Conservation (phyloP, 2,329 filamentous ascomycete genomes). For the Aspergillus aculeatus region DNA sequence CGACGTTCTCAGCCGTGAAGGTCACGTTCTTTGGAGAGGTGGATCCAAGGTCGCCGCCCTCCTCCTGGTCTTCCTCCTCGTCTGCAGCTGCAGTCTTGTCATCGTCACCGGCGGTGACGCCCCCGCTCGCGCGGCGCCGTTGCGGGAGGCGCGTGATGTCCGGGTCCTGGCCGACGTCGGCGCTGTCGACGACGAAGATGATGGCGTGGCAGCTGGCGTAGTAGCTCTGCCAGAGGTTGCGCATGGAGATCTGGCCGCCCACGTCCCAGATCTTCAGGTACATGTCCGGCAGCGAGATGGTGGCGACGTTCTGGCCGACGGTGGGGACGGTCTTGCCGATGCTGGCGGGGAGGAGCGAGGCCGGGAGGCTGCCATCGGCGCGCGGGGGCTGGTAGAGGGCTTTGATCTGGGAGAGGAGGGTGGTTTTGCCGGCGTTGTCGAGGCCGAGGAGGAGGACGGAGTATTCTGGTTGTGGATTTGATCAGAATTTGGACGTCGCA, state of each 20-base stretch:
- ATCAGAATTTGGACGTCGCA: no score
- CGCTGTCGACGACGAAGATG: constrained; percentile 95
- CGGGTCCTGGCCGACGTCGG: constrained; percentile 80
- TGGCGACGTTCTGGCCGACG: constrained; percentile 94
- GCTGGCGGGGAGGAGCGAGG: constrained; percentile 51
- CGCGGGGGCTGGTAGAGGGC: constrained; percentile 63
- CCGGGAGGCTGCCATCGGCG: neutral
- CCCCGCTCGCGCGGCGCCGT: constrained; percentile 28
- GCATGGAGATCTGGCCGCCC: constrained; percentile 84
- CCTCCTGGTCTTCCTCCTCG: neutral
- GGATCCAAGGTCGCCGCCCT: neutral
- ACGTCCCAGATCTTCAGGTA: constrained; percentile 99
- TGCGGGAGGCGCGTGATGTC: constrained; percentile 57
- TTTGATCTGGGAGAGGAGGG: constrained; percentile 95
- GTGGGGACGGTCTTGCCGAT: constrained; percentile 87
- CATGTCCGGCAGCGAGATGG: constrained; percentile 86
- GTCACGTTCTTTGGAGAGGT: no score
- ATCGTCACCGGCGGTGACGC: constrained; percentile 25
- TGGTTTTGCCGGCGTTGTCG: constrained; percentile 98
- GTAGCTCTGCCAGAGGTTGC: constrained; percentile 93
- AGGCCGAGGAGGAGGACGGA: constrained; percentile 94
- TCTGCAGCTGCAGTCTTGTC: constrained; percentile 6
- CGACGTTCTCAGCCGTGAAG: constrained; percentile 35
- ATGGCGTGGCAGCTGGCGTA: constrained; percentile 93
- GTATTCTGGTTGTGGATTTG: constrained; percentile 64